Conservation (phyloP, 2,329 filamentous ascomycete genomes). For the Neonectria neomacrospora region DNA sequence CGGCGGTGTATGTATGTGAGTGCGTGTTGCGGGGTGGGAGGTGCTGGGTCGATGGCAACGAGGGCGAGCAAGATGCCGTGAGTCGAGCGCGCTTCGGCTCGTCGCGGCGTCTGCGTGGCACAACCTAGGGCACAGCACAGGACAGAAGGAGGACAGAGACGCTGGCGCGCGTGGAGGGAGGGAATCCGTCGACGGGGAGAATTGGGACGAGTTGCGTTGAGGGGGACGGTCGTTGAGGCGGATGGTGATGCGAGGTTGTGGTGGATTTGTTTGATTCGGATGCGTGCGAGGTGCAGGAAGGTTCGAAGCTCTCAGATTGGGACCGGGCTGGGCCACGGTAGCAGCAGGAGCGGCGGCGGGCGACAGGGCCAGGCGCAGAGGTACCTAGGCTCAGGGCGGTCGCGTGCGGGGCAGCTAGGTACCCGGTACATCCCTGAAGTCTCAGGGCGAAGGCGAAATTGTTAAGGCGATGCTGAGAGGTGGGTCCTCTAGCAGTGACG, state of each 20-base stretch:
- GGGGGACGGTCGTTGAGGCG: slow-evolving; percentile 12
- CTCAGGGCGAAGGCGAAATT: slow-evolving; percentile 27
- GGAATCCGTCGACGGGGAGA: slow-evolving; percentile 20
- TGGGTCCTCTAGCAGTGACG: slow-evolving; percentile 46
- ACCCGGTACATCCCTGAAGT: slow-evolving; percentile 12
- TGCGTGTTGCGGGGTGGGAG: slow-evolving; percentile 19
- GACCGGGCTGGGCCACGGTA: slow-evolving; percentile 27
- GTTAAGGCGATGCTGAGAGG: slow-evolving; percentile 28
- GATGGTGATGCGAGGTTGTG: slow-evolving; percentile 28
- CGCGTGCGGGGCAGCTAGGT: slow-evolving; percentile 9
- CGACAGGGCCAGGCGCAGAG: slow-evolving; percentile 5
- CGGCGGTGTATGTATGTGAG: slow-evolving; percentile 36
- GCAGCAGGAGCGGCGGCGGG: slow-evolving; percentile 17
- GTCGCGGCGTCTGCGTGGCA: slow-evolving; percentile 35
- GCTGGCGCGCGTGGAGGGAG: slow-evolving; percentile 7
- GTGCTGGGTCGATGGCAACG: slow-evolving; percentile 31
- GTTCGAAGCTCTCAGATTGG: slow-evolving; percentile 48
- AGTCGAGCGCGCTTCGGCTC: slow-evolving; percentile 44
- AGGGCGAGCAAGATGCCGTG: slow-evolving; percentile 34
- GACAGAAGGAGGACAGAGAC: slow-evolving; percentile 6
- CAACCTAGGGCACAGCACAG: slow-evolving; percentile 18
- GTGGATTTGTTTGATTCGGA: slow-evolving; percentile 32
- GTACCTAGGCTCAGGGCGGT: slow-evolving; percentile 12
- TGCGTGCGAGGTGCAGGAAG: slow-evolving; percentile 46
- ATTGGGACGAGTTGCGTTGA: slow-evolving; percentile 4